Percentiles rank a stretch among this genome's conserved stretches.
These are phyloP conservation scores for Piedraia hortae DNA, from an alignment of 2,329 filamentous ascomycete genomes.

Conservation along the genomic window DNA sequence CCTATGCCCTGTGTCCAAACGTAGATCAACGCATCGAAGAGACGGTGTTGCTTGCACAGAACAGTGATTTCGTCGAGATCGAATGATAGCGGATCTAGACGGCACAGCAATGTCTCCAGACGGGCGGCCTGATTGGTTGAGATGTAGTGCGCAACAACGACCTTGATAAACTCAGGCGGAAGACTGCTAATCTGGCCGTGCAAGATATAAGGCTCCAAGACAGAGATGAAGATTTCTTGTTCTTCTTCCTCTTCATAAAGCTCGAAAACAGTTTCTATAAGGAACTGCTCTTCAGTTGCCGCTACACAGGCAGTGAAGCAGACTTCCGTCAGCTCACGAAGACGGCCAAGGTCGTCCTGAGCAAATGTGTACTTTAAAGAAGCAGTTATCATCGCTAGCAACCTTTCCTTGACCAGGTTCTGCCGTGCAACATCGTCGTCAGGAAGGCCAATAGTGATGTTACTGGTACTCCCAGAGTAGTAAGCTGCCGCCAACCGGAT, in stretches of 20 bases:
- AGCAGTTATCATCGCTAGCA: constrained; percentile 78
- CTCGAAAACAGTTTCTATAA: constrained; percentile 77
- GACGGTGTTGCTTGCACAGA: constrained; percentile 67
- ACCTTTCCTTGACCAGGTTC: constrained; percentile 58
- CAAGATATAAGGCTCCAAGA: constrained; percentile 65
- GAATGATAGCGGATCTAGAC: constrained; percentile 68
- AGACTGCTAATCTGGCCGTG: constrained; percentile 46
- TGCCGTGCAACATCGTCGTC: constrained; percentile 55
- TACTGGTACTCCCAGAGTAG: constrained; percentile 75
- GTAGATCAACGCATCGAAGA: constrained; percentile 89
- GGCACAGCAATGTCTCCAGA: constrained; percentile 82
- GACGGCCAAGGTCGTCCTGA: constrained; percentile 26
- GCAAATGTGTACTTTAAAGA: constrained; percentile 68
- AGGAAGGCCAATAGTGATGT: constrained; percentile 74
- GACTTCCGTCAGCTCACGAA: constrained; percentile 53
- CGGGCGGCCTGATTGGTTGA: constrained; percentile 44
- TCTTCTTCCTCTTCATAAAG: constrained; percentile 57
- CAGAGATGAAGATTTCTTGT: constrained; percentile 58
- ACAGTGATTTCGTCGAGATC: constrained; percentile 82
- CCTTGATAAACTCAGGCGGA: constrained; percentile 63
- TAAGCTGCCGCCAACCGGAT: constrained; percentile 79
- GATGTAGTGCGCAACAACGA: constrained; percentile 58
- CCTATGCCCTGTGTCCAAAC: constrained; percentile 79
- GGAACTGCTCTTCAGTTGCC: constrained; percentile 51
- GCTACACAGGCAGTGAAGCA: constrained; percentile 63